Percentiles rank a stretch among this genome's conserved stretches.
Conservation (phyloP, 2,329 filamentous ascomycete species). For the Fusarium albidum region DNA sequence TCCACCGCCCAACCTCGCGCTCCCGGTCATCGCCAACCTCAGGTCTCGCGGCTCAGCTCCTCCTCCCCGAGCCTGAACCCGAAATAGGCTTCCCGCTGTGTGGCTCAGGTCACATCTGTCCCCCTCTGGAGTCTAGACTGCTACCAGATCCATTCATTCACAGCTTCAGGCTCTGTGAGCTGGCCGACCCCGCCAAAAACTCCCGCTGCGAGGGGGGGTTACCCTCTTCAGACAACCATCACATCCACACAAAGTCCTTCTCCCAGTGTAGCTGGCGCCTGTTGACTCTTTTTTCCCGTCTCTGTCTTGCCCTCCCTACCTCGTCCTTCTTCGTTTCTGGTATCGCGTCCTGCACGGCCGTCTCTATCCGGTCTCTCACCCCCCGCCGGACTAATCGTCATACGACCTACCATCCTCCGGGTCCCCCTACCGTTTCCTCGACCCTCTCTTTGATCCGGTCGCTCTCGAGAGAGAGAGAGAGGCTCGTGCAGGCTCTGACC, state of each 20-base stretch:
- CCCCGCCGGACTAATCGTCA: conserved; percentile 1
- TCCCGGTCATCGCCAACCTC: too few relatives aligned
- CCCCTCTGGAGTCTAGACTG: background rate
- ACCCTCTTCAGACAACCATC: conserved; percentile 11
- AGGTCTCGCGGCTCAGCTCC: background rate
- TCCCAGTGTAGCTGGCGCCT: background rate
- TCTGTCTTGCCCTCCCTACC: conserved; percentile 1
- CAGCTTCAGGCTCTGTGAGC: background rate
- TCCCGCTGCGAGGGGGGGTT: conserved; percentile 9
- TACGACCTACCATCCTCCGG: conserved; percentile 7
- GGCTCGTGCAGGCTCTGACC: conserved; percentile 7
- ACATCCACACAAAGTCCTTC: conserved; percentile 3
- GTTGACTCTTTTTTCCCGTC: background rate
- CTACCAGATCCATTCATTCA: background rate
- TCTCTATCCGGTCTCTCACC: conserved; percentile 13
- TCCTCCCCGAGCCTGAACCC: background rate
- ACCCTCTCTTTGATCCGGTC: conserved; percentile 8
- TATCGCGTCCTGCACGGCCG: background rate
- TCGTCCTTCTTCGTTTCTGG: background rate
- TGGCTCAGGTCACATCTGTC: conserved; percentile 9
- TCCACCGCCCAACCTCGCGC: background rate
- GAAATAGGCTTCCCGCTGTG: background rate
- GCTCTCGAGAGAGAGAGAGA: too few relatives aligned
- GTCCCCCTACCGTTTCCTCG: conserved; percentile 26
- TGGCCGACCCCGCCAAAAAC: conserved; percentile 17